Base-by-base conservation (phyloP, 1,284 basidiomycete genomes). In the Wallemia mellicola region DNA sequence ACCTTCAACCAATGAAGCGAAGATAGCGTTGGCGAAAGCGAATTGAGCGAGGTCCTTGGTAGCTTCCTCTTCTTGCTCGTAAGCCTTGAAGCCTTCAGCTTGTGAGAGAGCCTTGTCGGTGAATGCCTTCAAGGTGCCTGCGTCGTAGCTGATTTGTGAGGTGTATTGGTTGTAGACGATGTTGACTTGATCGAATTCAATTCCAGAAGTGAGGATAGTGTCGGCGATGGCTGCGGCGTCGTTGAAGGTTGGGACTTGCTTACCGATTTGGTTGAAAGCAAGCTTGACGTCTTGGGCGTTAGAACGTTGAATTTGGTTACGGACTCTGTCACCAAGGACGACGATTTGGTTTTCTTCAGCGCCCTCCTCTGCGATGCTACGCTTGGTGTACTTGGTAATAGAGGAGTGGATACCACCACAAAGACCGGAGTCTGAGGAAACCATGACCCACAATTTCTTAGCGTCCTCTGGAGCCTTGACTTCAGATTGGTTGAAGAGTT, bases 391-490 rank as follows among this genome's bases (percentile, higher is more conserved):
- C 75, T 95, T 95, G 66, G 85, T 79, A 68, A 98, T 85, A 62
- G 87, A 89, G 54, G 92, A 96, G 77, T 98, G 92, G 69, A 99
- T 95, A 80, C 94, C 94, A 74, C 94, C 94, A 72, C 92, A 99
- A 61, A 99, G 86, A 74, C 94, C 92, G 76, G 94, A 92, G 80
- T 98, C 92, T 61, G 91, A 96, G 58, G 92, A 94, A 67, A 92
- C 73, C 71, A 91, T 85, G 65, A 98, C 72, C 75, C 91, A 86
- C 65, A 95, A 83, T 66, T 79, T 75, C 28, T 75, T 71, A 61
- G 76, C 76, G 59, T 66, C 66, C 67, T 82, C 78, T 19, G 78
- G 71, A 57, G 79, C 73, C 55, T 67, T 63, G 26, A 64, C 64
- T 62, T 71, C 66, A 28, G 83, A 72, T 70, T 87, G 76, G 63